Evolutionary conservation across 2,329 filamentous ascomycete species (phyloP).

Genomic region (Aspergillus sp.): DNA sequence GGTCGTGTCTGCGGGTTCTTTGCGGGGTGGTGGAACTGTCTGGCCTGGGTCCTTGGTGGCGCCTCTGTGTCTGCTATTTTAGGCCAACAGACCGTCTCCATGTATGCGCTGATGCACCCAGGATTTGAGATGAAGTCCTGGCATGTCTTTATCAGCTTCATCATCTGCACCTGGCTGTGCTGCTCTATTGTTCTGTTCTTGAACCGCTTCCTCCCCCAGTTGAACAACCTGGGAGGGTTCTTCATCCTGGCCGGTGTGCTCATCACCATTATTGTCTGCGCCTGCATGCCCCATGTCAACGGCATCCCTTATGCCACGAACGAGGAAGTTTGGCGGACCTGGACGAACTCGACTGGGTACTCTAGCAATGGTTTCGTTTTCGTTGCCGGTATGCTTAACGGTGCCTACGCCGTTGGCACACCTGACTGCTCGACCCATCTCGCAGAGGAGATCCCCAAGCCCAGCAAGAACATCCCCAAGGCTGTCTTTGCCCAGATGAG

Average conservation of each 20-base stretch:
- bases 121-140: slow-evolving; percentile 54
- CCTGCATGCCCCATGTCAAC: slow-evolving; percentile 53
- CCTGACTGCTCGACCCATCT: slow-evolving; percentile 66
- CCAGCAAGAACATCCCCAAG: slow-evolving; percentile 49
- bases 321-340: slow-evolving; percentile 56
- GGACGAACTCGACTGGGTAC: slow-evolving; percentile 50
- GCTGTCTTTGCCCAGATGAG: slow-evolving; percentile 51
- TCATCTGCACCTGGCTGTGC: slow-evolving; percentile 57
- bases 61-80: slow-evolving; percentile 60
- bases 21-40: slow-evolving; percentile 46
- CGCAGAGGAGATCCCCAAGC: slow-evolving; percentile 62
- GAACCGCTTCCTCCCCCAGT: slow-evolving; percentile 53
- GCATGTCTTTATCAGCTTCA: slow-evolving; percentile 61
- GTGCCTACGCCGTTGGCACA: slow-evolving; percentile 66
- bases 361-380: slow-evolving; percentile 62
- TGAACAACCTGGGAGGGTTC: slow-evolving; percentile 58
- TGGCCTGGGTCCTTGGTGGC: slow-evolving; percentile 62
- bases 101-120: slow-evolving; percentile 61
- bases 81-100: slow-evolving; percentile 59
- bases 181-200: slow-evolving; percentile 56
- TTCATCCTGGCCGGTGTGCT: slow-evolving; percentile 56
- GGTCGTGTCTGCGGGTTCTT: slow-evolving; percentile 53
- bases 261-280: slow-evolving; percentile 54
- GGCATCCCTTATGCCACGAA: slow-evolving; percentile 47
- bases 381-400: slow-evolving; percentile 66